Conservation (phyloP, 2,329 filamentous ascomycete genomes). For the Verticillium isaacii region DNA sequence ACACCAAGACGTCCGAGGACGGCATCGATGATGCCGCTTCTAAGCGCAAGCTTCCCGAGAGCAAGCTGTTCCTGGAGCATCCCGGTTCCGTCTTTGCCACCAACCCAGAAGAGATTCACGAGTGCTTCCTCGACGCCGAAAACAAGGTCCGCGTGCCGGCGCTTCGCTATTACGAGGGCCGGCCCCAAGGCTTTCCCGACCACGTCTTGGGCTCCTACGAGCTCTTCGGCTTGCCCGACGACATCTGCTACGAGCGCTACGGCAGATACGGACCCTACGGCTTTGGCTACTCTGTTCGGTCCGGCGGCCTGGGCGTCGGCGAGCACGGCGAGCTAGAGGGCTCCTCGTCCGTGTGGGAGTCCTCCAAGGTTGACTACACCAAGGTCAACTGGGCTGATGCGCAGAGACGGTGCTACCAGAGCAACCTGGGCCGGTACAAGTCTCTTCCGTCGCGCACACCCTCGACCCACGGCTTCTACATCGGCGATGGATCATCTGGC, state of each 20-base stretch:
- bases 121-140: slow-evolving; percentile 74
- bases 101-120: slow-evolving; percentile 50
- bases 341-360: slow-evolving; percentile 72
- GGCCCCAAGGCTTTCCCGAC: slow-evolving; percentile 80
- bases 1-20: slow-evolving; percentile 15
- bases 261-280: slow-evolving; percentile 87
- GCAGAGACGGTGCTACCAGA: slow-evolving; percentile 67
- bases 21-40: slow-evolving; percentile 19
- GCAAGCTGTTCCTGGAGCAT: slow-evolving; percentile 47
- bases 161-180: slow-evolving; percentile 70
- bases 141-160: slow-evolving; percentile 62
- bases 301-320: slow-evolving; percentile 79
- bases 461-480: slow-evolving; percentile 46
- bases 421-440: slow-evolving; percentile 68
- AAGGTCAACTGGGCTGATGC: slow-evolving; percentile 73
- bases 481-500: slow-evolving; percentile 29
- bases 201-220: slow-evolving; percentile 84
- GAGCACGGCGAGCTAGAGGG: slow-evolving; percentile 80
- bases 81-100: slow-evolving; percentile 29
- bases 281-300: slow-evolving; percentile 73
- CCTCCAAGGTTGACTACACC: slow-evolving; percentile 70
- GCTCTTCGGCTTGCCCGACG: slow-evolving; percentile 69
- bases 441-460: slow-evolving; percentile 32
- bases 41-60: slow-evolving; percentile 33
- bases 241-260: slow-evolving; percentile 91